Conservation (phyloP, 352 stramenopile species). For the Phytopythium cucurbitacearum region DNA sequence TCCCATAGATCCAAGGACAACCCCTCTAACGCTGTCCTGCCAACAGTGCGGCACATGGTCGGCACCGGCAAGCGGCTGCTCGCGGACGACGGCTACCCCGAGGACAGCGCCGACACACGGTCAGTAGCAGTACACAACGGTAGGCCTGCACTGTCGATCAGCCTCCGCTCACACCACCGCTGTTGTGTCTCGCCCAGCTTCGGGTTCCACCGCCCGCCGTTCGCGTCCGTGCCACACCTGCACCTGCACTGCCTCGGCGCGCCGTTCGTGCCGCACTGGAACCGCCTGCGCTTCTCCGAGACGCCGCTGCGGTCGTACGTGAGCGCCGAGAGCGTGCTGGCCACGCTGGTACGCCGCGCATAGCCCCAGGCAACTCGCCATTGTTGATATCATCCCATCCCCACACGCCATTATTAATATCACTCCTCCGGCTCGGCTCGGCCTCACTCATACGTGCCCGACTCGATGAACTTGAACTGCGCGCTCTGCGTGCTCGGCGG, state of each 20-base stretch:
- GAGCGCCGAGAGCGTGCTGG: constrained; percentile 38
- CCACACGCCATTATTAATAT: too few relatives aligned
- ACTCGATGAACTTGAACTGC: constrained; percentile 86
- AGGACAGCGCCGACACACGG: constrained; percentile 20
- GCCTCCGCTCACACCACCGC: neutral
- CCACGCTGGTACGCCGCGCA: constrained; percentile 8
- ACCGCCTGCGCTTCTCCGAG: constrained; percentile 53
- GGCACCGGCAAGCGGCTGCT: constrained; percentile 45
- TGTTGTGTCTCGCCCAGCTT: constrained; percentile 23
- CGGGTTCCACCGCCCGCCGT: constrained; percentile 67
- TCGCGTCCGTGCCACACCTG: constrained; percentile 66
- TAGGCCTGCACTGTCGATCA: neutral
- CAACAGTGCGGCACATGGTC: constrained; percentile 55
- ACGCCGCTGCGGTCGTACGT: constrained; percentile 55
- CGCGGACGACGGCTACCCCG: constrained; percentile 31
- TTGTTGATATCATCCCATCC: too few relatives aligned
- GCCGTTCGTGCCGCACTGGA: constrained; percentile 59
- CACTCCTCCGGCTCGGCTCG: too few relatives aligned
- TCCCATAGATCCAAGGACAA: neutral
- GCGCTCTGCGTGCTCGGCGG: constrained; percentile 68
- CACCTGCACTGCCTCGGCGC: constrained; percentile 70
- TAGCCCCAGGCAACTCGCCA: too few relatives aligned
- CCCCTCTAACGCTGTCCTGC: neutral
- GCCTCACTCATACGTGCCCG: constrained; percentile 47
- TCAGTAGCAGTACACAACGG: constrained; percentile 7